Conservation (phyloP, 805 yeast species). For the Candida peoriensis region DNA sequence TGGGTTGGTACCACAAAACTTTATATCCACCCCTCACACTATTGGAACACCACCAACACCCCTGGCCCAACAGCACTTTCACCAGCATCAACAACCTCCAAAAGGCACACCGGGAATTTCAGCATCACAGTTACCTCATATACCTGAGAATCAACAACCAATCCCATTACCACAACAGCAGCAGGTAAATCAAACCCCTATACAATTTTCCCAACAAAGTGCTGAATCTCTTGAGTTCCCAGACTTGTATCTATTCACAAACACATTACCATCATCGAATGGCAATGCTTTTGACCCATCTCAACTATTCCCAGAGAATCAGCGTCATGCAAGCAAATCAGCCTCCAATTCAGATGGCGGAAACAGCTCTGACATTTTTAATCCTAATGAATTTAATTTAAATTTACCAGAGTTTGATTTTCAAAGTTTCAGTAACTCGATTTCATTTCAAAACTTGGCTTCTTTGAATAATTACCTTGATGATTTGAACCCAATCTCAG, state of each 20-base stretch:
- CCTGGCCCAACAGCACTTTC: constrained; percentile 7
- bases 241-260: constrained; percentile 24
- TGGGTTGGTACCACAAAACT: no score
- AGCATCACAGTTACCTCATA: constrained; percentile 1
- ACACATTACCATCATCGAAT: constrained; percentile 17
- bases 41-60: constrained; percentile 6
- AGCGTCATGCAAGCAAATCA: constrained; percentile 3
- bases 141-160: constrained; percentile 1
- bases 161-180: background rate
- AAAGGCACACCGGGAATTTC: constrained; percentile 3
- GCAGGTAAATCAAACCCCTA: background rate
- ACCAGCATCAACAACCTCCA: constrained; percentile 1
- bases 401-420: constrained; percentile 24
- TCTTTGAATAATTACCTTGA: constrained; percentile 18
- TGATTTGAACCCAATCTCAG: background rate
- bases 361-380: constrained; percentile 12
- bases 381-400: constrained; percentile 19
- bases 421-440: constrained; percentile 18
- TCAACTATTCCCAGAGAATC: constrained; percentile 19
- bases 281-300: constrained; percentile 21
- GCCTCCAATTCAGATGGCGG: constrained; percentile 14
- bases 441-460: constrained; percentile 21
- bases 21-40: no score
- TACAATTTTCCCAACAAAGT: background rate
- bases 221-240: constrained; percentile 20